These are phyloP conservation scores for Nothophoma quercina DNA, from an alignment of 2,329 filamentous ascomycete species.

Conservation along the genomic window DNA sequence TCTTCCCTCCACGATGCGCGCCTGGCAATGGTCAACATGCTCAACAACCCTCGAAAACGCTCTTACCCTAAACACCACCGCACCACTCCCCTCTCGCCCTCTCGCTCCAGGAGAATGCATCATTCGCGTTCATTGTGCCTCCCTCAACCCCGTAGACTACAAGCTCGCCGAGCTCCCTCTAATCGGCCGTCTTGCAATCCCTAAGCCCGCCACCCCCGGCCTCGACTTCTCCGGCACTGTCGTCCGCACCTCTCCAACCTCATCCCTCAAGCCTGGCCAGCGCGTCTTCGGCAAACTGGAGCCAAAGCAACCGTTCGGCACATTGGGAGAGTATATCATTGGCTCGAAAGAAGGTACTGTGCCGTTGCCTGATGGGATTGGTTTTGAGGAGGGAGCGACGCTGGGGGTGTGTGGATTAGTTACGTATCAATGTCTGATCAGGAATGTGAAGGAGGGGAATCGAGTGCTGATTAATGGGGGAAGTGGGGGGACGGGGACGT, in stretches of 20 bases:
- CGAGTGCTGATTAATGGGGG: slow-evolving; percentile 70
- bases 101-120: slow-evolving; percentile 22
- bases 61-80: slow-evolving; percentile 18
- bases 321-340: slow-evolving; percentile 31
- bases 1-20: slow-evolving; percentile 30
- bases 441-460: slow-evolving; percentile 44
- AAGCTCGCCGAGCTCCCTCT: slow-evolving; percentile 31
- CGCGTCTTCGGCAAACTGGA: slow-evolving; percentile 35
- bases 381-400: slow-evolving; percentile 25
- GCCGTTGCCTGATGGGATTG: slow-evolving; percentile 22
- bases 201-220: slow-evolving; percentile 32
- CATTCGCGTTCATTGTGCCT: slow-evolving; percentile 25
- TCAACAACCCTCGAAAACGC: slow-evolving; percentile 22
- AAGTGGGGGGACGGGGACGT: slow-evolving; percentile 66
- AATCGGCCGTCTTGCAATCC: slow-evolving; percentile 26
- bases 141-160: slow-evolving; percentile 36
- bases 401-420: slow-evolving; percentile 32
- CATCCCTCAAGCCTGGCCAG: slow-evolving; percentile 21
- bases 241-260: slow-evolving; percentile 10
- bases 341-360: slow-evolving; percentile 27
- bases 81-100: slow-evolving; percentile 11
- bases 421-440: slow-evolving; percentile 29
- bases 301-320: slow-evolving; percentile 31
- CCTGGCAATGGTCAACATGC: slow-evolving; percentile 33
- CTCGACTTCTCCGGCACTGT: slow-evolving; percentile 31